Conservation (phyloP, 78 protist species). For the Anaeramoeba flamelloides region DNA sequence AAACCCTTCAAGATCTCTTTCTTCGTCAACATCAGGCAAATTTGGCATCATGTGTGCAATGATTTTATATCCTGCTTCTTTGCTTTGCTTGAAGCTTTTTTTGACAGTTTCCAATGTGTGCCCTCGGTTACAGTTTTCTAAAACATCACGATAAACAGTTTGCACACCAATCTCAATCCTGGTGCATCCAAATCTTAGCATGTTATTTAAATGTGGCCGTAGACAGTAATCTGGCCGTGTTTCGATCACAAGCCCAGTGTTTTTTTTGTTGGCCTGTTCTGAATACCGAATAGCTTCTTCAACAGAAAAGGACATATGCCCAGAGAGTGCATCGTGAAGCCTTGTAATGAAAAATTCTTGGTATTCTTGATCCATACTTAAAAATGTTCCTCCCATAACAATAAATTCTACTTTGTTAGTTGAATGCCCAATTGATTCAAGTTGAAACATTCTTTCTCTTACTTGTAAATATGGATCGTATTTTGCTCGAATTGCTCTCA, state of each 20-base stretch:
- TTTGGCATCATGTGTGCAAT: conserved; percentile 95
- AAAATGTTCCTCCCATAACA: conserved; percentile 93
- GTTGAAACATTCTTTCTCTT: conserved; percentile 60
- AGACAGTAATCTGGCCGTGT: conserved; percentile 92
- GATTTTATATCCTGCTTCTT: conserved; percentile 80
- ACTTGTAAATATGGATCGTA: conserved; percentile 78
- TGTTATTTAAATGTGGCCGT: conserved; percentile 46
- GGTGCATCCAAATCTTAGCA: conserved; percentile 38
- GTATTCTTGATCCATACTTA: conserved; percentile 66
- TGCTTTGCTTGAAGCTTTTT: conserved; percentile 45
- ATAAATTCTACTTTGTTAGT: conserved; percentile 78
- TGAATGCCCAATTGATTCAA: conserved; percentile 67
- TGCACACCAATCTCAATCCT: conserved; percentile 82
- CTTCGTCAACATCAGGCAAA: conserved; percentile 64
- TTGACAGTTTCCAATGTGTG: conserved; percentile 55
- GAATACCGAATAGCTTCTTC: conserved; percentile 32
- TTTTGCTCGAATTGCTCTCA: conserved; percentile 88
- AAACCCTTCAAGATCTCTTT: conserved; percentile 46
- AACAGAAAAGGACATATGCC: conserved; percentile 55
- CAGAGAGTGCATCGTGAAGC: conserved; percentile 86
- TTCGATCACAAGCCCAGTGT: conserved; percentile 82
- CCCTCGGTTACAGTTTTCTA: conserved; percentile 63
- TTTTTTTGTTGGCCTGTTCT: conserved; percentile 44
- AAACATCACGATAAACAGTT: conserved; percentile 65
- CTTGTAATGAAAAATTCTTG: conserved; percentile 64